A percentile compares a stretch with the other conserved stretches of the same genome.
phyloP scores from a whole-genome alignment of 179 eudicot species.

The Silene noctiflora region DNA sequence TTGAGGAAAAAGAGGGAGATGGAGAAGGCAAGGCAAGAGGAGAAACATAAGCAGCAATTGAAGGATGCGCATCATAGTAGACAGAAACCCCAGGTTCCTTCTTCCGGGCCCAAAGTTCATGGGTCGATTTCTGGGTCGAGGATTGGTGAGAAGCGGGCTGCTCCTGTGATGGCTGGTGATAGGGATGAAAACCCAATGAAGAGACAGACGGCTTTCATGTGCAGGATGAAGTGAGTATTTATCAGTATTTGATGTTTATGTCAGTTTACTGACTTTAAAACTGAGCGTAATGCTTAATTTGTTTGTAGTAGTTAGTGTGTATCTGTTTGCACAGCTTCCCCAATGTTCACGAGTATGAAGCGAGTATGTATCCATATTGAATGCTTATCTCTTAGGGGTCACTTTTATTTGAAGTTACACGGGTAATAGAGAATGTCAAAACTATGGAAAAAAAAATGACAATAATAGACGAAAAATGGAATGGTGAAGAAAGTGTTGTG shows the following conservation, averaged over 20 bases:
- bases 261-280: not conserved
- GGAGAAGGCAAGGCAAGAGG: slow-evolving; percentile 81
- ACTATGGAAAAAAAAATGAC: too few species aligned
- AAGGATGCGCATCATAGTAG: slow-evolving; percentile 61
- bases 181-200: slow-evolving; percentile 88
- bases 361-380: too few species aligned
- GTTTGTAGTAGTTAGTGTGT: not conserved
- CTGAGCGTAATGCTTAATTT: not conserved
- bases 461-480: too few species aligned
- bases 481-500: too few species aligned
- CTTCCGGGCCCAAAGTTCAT: slow-evolving; percentile 64
- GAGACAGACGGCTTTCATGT: slow-evolving; percentile 92
- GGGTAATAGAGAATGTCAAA: too few species aligned
- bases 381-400: too few species aligned
- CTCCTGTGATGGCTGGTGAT: slow-evolving; percentile 69
- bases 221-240: slow-evolving; percentile 92
- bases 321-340: slow-evolving; percentile 5
- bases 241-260: slow-evolving; percentile 19
- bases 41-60: slow-evolving; percentile 68
- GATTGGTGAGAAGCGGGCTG: slow-evolving; percentile 75
- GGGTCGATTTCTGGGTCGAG: slow-evolving; percentile 75
- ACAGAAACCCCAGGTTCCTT: slow-evolving; percentile 51
- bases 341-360: not conserved
- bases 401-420: too few species aligned
- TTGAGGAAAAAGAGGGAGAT: slow-evolving; percentile 73